Conservation (phyloP, 257 asterid genomes). For the Primulina tabacum region DNA sequence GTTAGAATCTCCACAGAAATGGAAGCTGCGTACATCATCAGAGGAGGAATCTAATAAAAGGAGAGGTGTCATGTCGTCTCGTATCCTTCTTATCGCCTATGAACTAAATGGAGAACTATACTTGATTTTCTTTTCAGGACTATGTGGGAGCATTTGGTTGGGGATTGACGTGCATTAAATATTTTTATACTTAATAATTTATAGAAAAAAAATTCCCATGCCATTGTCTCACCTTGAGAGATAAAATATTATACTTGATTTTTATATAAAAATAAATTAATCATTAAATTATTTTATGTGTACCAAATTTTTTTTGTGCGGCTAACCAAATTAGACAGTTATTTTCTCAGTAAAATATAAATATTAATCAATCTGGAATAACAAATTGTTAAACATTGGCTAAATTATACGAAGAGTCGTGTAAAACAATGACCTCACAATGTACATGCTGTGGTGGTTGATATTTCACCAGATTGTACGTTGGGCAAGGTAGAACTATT, state of each 20-base stretch:
- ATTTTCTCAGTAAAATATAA: neutral
- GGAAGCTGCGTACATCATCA: constrained; percentile 66
- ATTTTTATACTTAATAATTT: neutral
- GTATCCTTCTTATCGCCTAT: constrained; percentile 68
- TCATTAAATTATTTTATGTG: neutral
- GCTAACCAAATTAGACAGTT: neutral
- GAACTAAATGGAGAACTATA: constrained; percentile 18
- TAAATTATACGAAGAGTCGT: neutral
- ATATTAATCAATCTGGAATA: neutral
- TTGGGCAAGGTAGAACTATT: constrained; percentile 6
- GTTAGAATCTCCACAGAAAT: constrained; percentile 54
- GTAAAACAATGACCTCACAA: neutral
- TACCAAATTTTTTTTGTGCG: no score
- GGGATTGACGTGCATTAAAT: constrained; percentile 14
- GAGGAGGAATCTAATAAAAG: constrained; percentile 74
- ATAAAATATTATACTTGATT: constrained; percentile 6
- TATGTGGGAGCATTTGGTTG: constrained; percentile 19
- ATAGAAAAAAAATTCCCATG: neutral
- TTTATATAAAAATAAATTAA: neutral
- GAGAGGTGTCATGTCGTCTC: constrained; percentile 62
- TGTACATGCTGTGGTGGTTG: neutral
- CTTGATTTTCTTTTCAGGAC: constrained; percentile 18
- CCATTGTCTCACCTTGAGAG: constrained; percentile 7
- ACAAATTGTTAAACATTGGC: neutral
- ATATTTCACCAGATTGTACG: neutral